Evolutionary conservation across 208 protist species (phyloP), one percentile per base, ranked within the genome.

Genomic region (Acanthamoeba royreba): DNA sequence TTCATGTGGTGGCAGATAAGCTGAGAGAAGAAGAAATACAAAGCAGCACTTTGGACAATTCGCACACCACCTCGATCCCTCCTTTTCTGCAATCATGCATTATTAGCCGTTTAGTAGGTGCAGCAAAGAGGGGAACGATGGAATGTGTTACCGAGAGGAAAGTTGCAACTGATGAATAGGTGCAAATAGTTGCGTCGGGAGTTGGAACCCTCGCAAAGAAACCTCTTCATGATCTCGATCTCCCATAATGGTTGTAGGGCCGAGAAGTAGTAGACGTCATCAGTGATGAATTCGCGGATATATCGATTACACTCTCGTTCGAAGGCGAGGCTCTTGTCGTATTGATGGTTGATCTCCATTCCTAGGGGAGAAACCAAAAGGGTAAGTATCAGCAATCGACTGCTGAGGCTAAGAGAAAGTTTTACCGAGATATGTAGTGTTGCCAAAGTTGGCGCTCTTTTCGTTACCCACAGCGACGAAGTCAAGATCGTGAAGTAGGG

Each of bases 151-250:
- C 45, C 46, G n/a, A 47, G 45, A 1, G 77, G 77, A n/a, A 58
- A 47, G 46, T 86, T 86, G 77, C 77, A 86, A 45, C 77, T 86
- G 77, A 86, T 47, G 77, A 86, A 86, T 38, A 86, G 77, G 46
- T 47, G 77, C 4, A 86, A 31, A 35, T 86, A 86, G 40, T 86
- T 86, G 40, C 46, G 77, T n/a, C 77, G 46, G 28, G 45, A 58
- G 40, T 86, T 47, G 46, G 77, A 47, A 38, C 40, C 40, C 77
- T 3, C 43, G 22, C 77, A n/a, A 3, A 74, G 63, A 38, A 74
- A 74, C 0, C 63, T 28, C 63, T 17, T 3, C 77, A 86, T 86
- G 77, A 86, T 86, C 25, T 86, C 77, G 46, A 86, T 19, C 46
- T 86, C 77, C 77, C 77, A 86, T 45, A 86, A 45, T n/a, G 40